Conservation (phyloP, 306 rosid species). For the Lathyrus oleraceus region DNA sequence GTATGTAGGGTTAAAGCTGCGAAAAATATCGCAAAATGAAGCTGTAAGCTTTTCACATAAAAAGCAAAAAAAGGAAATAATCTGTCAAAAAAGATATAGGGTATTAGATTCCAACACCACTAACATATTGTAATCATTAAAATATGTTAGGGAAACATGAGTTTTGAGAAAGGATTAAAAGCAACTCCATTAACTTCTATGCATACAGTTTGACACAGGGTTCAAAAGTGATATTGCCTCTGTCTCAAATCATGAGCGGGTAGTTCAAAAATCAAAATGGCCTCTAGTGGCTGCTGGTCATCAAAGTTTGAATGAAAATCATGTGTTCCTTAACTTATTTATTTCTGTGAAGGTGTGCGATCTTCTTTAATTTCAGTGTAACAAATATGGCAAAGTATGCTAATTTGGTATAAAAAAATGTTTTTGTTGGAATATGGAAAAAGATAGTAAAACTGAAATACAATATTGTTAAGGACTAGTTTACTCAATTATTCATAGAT, state of each 20-base stretch:
- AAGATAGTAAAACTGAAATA: neutral
- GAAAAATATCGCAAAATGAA: slow-evolving; percentile 43
- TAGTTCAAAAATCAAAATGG: slow-evolving; percentile 1
- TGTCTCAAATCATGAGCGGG: slow-evolving; percentile 1
- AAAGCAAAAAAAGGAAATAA: slow-evolving; percentile 55
- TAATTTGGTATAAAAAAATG: neutral
- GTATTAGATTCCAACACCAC: slow-evolving; percentile 52
- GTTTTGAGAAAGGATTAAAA: neutral
- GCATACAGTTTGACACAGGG: neutral
- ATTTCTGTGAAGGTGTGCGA: neutral
- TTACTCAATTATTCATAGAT: no score
- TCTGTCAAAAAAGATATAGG: no score
- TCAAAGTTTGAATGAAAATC: neutral
- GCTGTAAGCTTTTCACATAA: slow-evolving; percentile 49
- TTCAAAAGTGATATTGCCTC: neutral
- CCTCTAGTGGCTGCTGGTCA: neutral
- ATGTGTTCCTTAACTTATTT: neutral
- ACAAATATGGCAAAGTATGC: neutral
- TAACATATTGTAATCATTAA: slow-evolving; percentile 10
- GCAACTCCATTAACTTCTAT: neutral
- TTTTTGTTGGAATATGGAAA: neutral
- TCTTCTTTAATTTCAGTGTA: slow-evolving; percentile 8
- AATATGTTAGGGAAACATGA: neutral
- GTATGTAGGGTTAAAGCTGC: slow-evolving; percentile 53
- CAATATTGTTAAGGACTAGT: no score